Base-by-base conservation (phyloP, 805 yeast species). In the Saturnispora zaruensis region DNA sequence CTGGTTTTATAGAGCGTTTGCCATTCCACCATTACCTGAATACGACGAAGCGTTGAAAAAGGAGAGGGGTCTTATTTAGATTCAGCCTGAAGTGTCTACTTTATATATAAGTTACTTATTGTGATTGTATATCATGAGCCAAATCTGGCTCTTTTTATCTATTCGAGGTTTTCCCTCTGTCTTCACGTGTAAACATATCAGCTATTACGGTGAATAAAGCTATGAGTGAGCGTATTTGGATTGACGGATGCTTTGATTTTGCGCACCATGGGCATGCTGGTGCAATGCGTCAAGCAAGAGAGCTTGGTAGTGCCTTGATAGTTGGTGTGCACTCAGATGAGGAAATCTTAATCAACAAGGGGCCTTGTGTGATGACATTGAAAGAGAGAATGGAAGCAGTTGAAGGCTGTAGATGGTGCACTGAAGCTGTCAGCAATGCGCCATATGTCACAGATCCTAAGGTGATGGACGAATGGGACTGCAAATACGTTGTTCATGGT, bases 241-340 rank as follows among this genome's bases (percentile, higher is more conserved):
- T 93, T 26, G 99, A 93, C 65, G 99, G 99, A 0, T 93, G 99
- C 64, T 93, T 93, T 68, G 99, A 93, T 66, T 93, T 93, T 69
- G 87, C 96, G 40, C 99, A 93, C 65, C 98, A 93, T 62, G 98
- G 95, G 66, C 99, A 93, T 60, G 95, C 97, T 3, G 97, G 97
- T 28, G 99, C 98, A 20, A 81, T 93, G 78, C 68, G 87, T 50
- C 99, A 93, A 65, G 96, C 99, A 0, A 76, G 95, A 37, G 87
- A 82, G 58, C 74, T 85, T 16, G 96, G 96, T 8, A 70, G 72
- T 25, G 87, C 79, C 54, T 74, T 89, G 41, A 78, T 70, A 50
- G 96, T 87, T 11, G 99, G 99, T 1, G 87, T 93, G 20, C 99
- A 93, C 66, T 81, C 87, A 3, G 99, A 93, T 66, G 90, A 82